Percentiles rank a stretch among this genome's conserved stretches.
Evolutionary conservation across 768 basidiomycete genomes (phyloP).

Genomic region (Solioccasus polychromus): DNA sequence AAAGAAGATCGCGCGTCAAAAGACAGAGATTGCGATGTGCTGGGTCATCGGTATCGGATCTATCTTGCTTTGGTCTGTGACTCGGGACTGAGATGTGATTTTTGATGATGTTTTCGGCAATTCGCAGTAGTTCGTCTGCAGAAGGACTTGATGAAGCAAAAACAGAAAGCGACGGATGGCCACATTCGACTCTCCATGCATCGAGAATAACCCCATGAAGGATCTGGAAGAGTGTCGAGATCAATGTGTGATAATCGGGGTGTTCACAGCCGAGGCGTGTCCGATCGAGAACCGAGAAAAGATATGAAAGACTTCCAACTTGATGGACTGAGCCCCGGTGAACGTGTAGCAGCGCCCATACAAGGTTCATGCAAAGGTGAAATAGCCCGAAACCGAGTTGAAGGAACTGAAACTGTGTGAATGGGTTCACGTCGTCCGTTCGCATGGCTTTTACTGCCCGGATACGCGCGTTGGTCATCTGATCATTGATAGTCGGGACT

Average conservation of each 20-base stretch:
- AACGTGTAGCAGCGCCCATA: slow-evolving; percentile 5
- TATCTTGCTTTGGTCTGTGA: neutral
- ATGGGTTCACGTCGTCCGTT: neutral
- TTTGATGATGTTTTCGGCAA: slow-evolving; percentile 18
- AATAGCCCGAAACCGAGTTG: slow-evolving; percentile 23
- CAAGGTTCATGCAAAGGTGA: slow-evolving; percentile 34
- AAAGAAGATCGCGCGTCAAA: slow-evolving; percentile 30
- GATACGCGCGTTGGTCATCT: neutral
- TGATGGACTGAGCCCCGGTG: slow-evolving; percentile 1
- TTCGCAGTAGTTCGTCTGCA: slow-evolving; percentile 9
- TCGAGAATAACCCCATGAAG: slow-evolving; percentile 32
- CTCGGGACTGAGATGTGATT: slow-evolving; percentile 12
- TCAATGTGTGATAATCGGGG: slow-evolving; percentile 35
- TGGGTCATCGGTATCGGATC: slow-evolving; percentile 11
- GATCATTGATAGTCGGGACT: slow-evolving; percentile 2
- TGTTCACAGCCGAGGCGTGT: slow-evolving; percentile 27
- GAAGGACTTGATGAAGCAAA: slow-evolving; percentile 27
- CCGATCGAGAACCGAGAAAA: slow-evolving; percentile 21
- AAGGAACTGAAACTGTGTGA: neutral
- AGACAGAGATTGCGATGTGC: slow-evolving; percentile 23
- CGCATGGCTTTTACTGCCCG: neutral
- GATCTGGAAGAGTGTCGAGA: slow-evolving; percentile 25
- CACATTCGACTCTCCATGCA: slow-evolving; percentile 30
- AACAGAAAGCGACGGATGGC: slow-evolving; percentile 2
- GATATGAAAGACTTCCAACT: neutral